phyloP scores from a whole-genome alignment of 2,329 filamentous ascomycete species.

The Camillea tinctor region DNA sequence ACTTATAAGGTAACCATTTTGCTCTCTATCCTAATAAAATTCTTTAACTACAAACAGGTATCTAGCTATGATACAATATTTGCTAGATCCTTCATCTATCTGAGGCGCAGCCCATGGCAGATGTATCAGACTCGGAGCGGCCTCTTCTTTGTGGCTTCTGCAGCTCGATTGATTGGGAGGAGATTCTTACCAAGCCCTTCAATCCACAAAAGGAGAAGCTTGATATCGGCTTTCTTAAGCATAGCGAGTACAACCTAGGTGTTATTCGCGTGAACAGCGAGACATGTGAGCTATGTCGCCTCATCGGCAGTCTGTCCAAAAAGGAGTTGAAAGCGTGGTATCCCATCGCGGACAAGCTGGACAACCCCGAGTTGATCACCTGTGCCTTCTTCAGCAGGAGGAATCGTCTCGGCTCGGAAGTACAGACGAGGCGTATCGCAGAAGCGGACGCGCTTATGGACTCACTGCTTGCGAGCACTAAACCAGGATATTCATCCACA shows the following conservation, averaged over 20 bases:
- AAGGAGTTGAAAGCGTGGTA: constrained; percentile 9
- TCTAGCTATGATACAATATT: neutral
- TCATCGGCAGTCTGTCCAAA: constrained; percentile 10
- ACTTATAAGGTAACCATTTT: neutral
- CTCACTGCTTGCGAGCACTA: neutral
- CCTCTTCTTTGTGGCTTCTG: constrained; percentile 14
- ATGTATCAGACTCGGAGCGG: neutral
- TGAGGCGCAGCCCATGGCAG: neutral
- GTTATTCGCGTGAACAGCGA: constrained; percentile 5
- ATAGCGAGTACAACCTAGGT: constrained; percentile 17
- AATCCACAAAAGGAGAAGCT: constrained; percentile 1
- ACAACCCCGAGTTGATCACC: constrained; percentile 13
- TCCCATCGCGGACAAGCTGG: constrained; percentile 14
- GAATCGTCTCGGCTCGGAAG: constrained; percentile 13
- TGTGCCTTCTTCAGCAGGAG: constrained; percentile 16
- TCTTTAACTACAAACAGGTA: neutral
- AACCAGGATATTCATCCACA: constrained; percentile 3
- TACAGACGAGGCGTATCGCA: constrained; percentile 4
- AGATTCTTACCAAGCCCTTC: constrained; percentile 12
- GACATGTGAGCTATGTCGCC: constrained; percentile 11
- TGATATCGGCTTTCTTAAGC: constrained; percentile 8
- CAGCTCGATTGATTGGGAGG: constrained; percentile 11
- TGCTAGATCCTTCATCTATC: neutral
- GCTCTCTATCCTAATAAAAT: neutral
- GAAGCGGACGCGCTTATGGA: constrained; percentile 7